Percentiles rank a stretch among this genome's conserved stretches.
Conservation (phyloP, 345 rosid species). For the Nephelium lappaceum region DNA sequence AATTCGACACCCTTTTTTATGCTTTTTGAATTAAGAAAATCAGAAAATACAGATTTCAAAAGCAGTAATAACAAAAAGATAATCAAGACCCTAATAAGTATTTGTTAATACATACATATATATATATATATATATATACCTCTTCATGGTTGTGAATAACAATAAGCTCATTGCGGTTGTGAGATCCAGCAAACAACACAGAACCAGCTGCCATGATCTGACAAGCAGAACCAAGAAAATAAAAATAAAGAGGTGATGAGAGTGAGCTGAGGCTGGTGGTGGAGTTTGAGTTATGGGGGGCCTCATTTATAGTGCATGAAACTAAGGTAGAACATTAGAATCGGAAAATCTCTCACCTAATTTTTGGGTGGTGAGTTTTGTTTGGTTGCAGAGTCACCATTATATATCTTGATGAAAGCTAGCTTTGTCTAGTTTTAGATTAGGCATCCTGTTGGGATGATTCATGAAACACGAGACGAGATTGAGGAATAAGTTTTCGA, state of each 20-base stretch:
- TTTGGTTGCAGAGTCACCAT: slow-evolving; percentile 92
- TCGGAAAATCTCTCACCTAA: slow-evolving; percentile 45
- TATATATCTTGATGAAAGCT: not conserved
- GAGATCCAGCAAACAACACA: slow-evolving; percentile 96
- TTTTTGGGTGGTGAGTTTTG: slow-evolving; percentile 24
- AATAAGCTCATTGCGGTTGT: slow-evolving; percentile 97
- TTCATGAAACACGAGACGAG: too few relatives aligned
- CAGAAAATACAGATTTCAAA: too few relatives aligned
- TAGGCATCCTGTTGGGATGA: too few relatives aligned
- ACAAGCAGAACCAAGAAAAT: not conserved
- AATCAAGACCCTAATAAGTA: too few relatives aligned
- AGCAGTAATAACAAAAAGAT: too few relatives aligned
- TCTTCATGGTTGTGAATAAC: slow-evolving; percentile 96
- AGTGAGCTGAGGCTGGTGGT: slow-evolving; percentile 11
- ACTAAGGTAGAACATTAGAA: slow-evolving; percentile 21
- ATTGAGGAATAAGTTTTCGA: too few relatives aligned
- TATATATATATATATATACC: slow-evolving; percentile 40
- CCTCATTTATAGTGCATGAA: slow-evolving; percentile 31
- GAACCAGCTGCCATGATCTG: slow-evolving; percentile 79
- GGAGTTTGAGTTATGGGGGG: not conserved
- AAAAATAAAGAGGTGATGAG: not conserved
- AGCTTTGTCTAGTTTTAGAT: not conserved
- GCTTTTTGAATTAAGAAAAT: too few relatives aligned
- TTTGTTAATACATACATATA: too few relatives aligned
- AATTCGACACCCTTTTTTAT: too few relatives aligned